Evolutionary conservation across 352 stramenopile genomes (phyloP), one percentile per base, ranked within the genome.

Genomic region (Globisporangium iwayamae): DNA sequence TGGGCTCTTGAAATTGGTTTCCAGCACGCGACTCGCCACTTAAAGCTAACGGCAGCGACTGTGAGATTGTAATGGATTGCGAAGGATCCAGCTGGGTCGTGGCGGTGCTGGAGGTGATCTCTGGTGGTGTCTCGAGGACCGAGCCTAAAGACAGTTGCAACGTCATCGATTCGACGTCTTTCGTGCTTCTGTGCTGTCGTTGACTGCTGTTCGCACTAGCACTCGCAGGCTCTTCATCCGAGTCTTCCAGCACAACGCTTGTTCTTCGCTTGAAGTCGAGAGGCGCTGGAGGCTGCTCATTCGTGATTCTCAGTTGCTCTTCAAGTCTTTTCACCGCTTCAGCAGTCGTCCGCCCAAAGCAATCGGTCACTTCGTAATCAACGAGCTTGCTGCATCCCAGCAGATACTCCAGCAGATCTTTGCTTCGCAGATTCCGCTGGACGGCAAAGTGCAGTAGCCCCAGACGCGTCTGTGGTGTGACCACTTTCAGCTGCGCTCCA

Each of bases 381-480:
- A 62, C 38, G 34, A 73, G 64, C 13, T 32, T 52, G 9, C 53
- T 56, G 48, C 38, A 68, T 18, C 39, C 58, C 9, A 72, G 50
- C 22, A 71, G 50, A 13, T 45, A 25, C 28, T 51, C 8, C 2
- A 76, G 14, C 3, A 78, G 30, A 18, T 67, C 63, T 18, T 60
- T 18, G n/a, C 55, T 65, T 32, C 64, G 25, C 5, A 58, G 30
- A 28, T 59, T 41, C 2, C 54, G 38, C 11, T 61, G 65, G 7
- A 76, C 62, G 9, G 80, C 77, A 54, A 87, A 71, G 22, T 90
- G 73, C 0, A 89, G 50, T 25, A 93, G 54, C 7, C 76, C 72
- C 18, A 85, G 53, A n/a, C 78, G 80, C 14, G 74, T 71, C 56
- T 66, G 67, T 32, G 82, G 84, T 9, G 80, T 81, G 18, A 76